A percentile compares a stretch with the other conserved stretches of the same genome.
phyloP scores from a whole-genome alignment of 169 alveolate species.

The Plasmodium chabaudi region DNA sequence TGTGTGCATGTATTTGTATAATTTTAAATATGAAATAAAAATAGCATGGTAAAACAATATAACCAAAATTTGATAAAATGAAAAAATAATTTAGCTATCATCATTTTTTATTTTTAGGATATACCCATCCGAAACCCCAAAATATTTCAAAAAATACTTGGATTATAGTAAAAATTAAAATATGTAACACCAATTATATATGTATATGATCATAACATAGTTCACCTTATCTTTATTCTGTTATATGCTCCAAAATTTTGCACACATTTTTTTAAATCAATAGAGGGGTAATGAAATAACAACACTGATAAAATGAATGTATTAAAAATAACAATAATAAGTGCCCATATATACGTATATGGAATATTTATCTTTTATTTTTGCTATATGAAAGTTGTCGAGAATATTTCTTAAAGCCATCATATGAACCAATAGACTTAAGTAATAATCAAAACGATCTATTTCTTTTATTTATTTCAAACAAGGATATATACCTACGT shows the following conservation, averaged over 20 bases:
- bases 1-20: background rate
- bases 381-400: slow-evolving; percentile 53
- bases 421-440: slow-evolving; percentile 42
- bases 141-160: slow-evolving; percentile 64
- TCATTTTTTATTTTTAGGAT: slow-evolving; percentile 8
- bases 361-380: background rate
- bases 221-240: background rate
- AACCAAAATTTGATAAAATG: background rate
- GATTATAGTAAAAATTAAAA: slow-evolving; percentile 36
- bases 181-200: background rate
- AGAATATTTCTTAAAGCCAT: slow-evolving; percentile 65
- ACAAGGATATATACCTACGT: background rate
- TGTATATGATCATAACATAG: background rate
- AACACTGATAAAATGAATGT: background rate
- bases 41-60: background rate
- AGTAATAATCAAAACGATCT: slow-evolving; percentile 24
- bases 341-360: background rate
- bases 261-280: background rate
- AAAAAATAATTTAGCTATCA: background rate
- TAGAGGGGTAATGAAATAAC: slow-evolving; percentile 25
- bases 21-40: background rate
- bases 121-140: slow-evolving; percentile 68
- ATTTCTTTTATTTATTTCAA: background rate
- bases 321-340: background rate
- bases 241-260: background rate